A percentile compares a stretch with the other conserved stretches of the same genome.
Conservation (phyloP, 176 grass and related monocot species). For the Ensete glaucum region DNA sequence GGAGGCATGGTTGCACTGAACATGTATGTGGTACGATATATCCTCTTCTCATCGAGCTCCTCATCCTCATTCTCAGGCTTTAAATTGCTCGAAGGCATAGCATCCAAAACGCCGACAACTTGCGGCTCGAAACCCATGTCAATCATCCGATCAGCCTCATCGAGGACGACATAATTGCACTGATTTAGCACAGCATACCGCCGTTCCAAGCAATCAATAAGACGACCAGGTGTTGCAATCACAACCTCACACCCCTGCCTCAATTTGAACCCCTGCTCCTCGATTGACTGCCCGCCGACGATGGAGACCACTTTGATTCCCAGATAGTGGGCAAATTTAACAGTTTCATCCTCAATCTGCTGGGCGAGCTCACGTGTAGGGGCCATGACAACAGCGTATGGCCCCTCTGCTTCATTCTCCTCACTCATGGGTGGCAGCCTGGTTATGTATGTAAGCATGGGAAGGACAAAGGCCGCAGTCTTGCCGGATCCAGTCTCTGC, state of each 20-base stretch:
- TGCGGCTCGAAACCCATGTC: slow-evolving; percentile 99
- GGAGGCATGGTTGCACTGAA: slow-evolving; percentile 98
- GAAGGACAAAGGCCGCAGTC: slow-evolving; percentile 91
- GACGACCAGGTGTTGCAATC: slow-evolving; percentile 83
- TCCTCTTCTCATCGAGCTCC: slow-evolving; percentile 88
- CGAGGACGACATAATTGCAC: slow-evolving; percentile 95
- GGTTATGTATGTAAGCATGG: slow-evolving; percentile 91
- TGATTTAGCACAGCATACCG: slow-evolving; percentile 94
- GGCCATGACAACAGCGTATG: slow-evolving; percentile 96
- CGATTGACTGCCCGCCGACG: slow-evolving; percentile 94
- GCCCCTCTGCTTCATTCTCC: slow-evolving; percentile 93
- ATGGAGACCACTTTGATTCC: slow-evolving; percentile 95
- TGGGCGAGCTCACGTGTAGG: slow-evolving; percentile 95
- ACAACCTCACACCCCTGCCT: slow-evolving; percentile 95
- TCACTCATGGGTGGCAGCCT: slow-evolving; percentile 78
- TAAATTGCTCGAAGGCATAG: slow-evolving; percentile 96
- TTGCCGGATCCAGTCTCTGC: slow-evolving; percentile 94
- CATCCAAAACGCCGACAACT: slow-evolving; percentile 87
- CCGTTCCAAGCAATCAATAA: slow-evolving; percentile 94
- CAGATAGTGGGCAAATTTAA: slow-evolving; percentile 89
- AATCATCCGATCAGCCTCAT: slow-evolving; percentile 99
- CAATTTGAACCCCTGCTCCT: slow-evolving; percentile 93
- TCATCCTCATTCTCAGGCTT: slow-evolving; percentile 99
- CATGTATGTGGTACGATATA: slow-evolving; percentile 98
- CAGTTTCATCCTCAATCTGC: slow-evolving; percentile 96